Evolutionary conservation across 139 green algal genomes (phyloP).

Genomic region (Ulvella scutata): DNA sequence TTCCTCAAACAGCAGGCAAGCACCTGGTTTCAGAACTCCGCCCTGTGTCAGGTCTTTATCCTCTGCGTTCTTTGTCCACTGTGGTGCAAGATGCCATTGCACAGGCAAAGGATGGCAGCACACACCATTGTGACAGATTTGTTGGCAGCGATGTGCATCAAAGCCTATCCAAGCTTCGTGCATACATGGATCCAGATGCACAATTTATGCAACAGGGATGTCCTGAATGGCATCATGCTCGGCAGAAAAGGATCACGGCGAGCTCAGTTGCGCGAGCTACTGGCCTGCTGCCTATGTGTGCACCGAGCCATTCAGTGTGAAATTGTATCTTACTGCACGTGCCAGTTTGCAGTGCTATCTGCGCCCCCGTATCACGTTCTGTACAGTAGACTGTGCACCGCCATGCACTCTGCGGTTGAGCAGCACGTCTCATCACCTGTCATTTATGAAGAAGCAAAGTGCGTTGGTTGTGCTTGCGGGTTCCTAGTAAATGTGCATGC

Average conservation of each 20-base stretch:
- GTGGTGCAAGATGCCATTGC: too few species aligned
- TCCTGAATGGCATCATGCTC: not conserved
- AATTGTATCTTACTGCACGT: too few species aligned
- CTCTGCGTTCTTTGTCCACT: too few species aligned
- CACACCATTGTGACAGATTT: too few species aligned
- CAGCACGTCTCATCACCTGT: not conserved
- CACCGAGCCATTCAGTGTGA: not conserved
- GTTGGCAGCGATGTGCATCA: not conserved
- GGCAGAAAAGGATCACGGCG: not conserved
- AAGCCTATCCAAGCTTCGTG: not conserved
- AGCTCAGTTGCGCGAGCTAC: not conserved
- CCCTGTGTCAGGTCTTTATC: too few species aligned
- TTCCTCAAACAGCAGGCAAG: too few species aligned
- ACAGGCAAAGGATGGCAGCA: too few species aligned
- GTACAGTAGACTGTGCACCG: too few species aligned
- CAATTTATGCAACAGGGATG: not conserved
- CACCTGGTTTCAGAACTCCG: too few species aligned
- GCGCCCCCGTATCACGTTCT: not conserved
- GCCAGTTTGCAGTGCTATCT: not conserved
- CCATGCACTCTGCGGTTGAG: too few species aligned
- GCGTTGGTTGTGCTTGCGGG: not conserved
- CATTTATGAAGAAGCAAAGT: not conserved
- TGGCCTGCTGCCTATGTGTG: not conserved
- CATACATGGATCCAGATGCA: not conserved
- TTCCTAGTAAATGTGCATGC: not conserved